Evolutionary conservation across 345 rosid species (phyloP), one percentile per base, ranked within the genome.

Genomic region (Adansonia digitata): DNA sequence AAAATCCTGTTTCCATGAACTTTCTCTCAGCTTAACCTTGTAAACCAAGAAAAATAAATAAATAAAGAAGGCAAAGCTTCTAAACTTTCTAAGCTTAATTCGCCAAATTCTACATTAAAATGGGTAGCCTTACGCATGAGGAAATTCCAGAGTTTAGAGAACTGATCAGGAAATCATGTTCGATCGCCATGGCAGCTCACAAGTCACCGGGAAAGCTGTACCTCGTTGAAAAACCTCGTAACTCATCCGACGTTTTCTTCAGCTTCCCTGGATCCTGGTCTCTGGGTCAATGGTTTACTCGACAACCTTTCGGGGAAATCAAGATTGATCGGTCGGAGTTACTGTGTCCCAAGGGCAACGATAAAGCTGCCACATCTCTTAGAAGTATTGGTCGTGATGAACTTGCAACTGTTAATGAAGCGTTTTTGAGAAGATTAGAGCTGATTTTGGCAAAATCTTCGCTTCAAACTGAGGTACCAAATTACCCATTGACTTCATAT

Each of bases 341-440:
- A 68, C 91, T 72, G 39, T 72, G 39, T 72, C 75, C 66, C 40
- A 42, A 5, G 1, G 75, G 67, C 9, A 59, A 56, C 15, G 39
- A 72, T 56, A 24, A 12, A 14, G 75, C 57, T 10, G 75, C 75
- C 37, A 57, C 91, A 55, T 87, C 86, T 72, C 87, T 94, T 55
- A 81, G 84, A 80, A 86, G 79, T 75, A 56, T 94, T 42, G 90
- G 90, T 71, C 85, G 80, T 56, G 59, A 82, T 60, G 80, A 70
- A 22, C 74, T 69, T 66, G 97, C 91, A 45, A 82, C 70, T n/a
- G 88, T 89, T 59, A 89, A 94, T 79, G 78, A 88, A 82, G 92
- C 90, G 45, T 90, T 86, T 75, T 76, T 87, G 63, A 51, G 29
- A 5, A 78, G 77, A 64, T 86, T 86, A 74, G 49, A 74, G 29